These are phyloP conservation scores for Syzygium syzygioides DNA, from an alignment of 441 rosid species.

Conservation along the genomic window DNA sequence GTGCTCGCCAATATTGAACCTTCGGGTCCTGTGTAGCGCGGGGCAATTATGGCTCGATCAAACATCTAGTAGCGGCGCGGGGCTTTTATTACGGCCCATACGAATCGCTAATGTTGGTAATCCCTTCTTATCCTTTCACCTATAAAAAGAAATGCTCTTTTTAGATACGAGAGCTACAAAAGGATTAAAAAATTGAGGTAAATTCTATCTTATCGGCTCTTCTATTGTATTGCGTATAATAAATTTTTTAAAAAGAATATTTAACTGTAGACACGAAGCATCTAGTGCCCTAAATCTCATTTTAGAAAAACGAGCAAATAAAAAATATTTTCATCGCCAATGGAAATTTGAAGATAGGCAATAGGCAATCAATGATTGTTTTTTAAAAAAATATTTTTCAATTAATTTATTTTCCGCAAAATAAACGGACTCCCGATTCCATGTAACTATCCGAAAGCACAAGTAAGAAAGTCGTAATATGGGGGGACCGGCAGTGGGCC, in stretches of 20 bases:
- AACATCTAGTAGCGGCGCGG: accelerated
- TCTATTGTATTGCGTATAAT: background rate
- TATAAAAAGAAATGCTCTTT: background rate
- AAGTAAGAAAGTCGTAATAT: background rate
- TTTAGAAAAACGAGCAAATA: accelerated
- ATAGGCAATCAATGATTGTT: too few species aligned
- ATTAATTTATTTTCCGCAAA: background rate
- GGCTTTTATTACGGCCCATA: background rate
- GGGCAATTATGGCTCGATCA: background rate
- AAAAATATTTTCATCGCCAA: background rate
- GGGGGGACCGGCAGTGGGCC: background rate
- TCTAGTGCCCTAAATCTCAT: background rate
- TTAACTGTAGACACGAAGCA: accelerated
- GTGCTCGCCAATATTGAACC: accelerated
- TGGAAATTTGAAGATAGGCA: background rate
- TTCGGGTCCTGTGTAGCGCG: accelerated
- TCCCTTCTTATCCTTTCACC: background rate
- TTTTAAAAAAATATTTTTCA: background rate
- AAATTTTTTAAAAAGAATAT: background rate
- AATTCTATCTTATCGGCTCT: background rate
- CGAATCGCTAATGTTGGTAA: accelerated
- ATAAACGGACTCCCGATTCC: background rate
- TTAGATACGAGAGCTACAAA: background rate
- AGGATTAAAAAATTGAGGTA: background rate
- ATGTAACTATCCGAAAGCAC: background rate